Evolutionary conservation across 2,329 filamentous ascomycete genomes (phyloP), one percentile per base, ranked within the genome.

Genomic region (Blastomyces gilchristii): DNA sequence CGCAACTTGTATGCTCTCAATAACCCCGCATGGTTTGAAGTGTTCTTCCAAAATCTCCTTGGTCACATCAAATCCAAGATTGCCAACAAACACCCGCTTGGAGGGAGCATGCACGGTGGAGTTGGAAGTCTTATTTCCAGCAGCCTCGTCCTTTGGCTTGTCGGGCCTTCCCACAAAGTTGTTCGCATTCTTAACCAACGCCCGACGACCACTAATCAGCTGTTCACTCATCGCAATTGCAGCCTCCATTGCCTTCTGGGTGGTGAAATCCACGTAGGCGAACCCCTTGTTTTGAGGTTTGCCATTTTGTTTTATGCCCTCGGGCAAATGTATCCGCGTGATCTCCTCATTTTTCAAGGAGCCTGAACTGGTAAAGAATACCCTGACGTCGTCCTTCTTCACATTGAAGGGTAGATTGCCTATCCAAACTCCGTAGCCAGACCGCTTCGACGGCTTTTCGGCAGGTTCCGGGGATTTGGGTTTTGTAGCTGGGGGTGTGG

Each of bases 111-210:
- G 67, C n/a, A 67, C 67, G 31, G 75, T 72, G 28, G 73, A 71
- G 31, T 71, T 68, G n/a, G 68, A 67, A 1, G 68, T 65, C 3
- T 73, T 65, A 25, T 67, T 67, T 5, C n/a, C 12, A 8, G 25
- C 25, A 18, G 67, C 67, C 12, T 72, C 74, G 7, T 67, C 70
- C 31, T 78, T 75, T 53, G 82, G 79, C 75, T 89, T 89, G 67
- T 88, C 83, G 1, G 92, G 92, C 37, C 94, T 83, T n/a, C 93
- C 94, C 68, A 95, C 90, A 71, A 92, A 99, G 65, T 85, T 93
- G 70, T 88, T 93, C 62, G 91, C 83, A 74, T 96, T 87, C 79
- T 99, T 99, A 80, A 99, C 97, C 70, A 99, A 82, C 31, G 97
- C 84, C 65, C 87, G 87, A 61, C 94, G 87, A 22, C 89, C 88